Evolutionary conservation across 2,329 filamentous ascomycete genomes (phyloP).

Genomic region (Sporothrix curviconia): DNA sequence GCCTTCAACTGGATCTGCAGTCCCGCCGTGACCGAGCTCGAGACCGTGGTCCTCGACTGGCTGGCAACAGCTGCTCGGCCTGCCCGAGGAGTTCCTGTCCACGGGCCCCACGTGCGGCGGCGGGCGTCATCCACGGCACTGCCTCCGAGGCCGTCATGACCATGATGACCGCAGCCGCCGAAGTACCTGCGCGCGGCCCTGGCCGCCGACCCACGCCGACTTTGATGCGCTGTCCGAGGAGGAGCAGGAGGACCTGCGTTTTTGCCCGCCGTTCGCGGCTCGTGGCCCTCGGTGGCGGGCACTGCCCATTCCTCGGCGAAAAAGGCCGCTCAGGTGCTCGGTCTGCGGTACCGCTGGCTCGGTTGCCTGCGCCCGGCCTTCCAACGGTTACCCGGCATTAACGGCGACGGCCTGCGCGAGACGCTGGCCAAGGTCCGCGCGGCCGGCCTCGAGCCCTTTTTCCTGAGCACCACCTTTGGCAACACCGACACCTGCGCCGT

Average conservation of each 20-base stretch:
- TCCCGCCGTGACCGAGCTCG: slow-evolving; percentile 84
- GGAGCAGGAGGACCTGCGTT: slow-evolving; percentile 64
- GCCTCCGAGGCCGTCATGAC: slow-evolving; percentile 84
- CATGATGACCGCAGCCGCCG: slow-evolving; percentile 78
- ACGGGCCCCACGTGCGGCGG: slow-evolving; percentile 66
- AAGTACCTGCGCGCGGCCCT: slow-evolving; percentile 53
- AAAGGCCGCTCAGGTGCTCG: slow-evolving; percentile 80
- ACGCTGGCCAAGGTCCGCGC: slow-evolving; percentile 59
- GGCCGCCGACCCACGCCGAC: slow-evolving; percentile 32
- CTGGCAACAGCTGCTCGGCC: slow-evolving; percentile 65
- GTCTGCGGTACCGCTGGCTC: slow-evolving; percentile 70
- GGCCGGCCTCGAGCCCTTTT: slow-evolving; percentile 76
- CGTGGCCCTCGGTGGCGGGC: slow-evolving; percentile 72
- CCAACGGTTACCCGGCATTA: slow-evolving; percentile 65
- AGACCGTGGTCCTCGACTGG: slow-evolving; percentile 92
- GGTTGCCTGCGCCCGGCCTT: slow-evolving; percentile 57
- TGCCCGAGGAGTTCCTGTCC: slow-evolving; percentile 69
- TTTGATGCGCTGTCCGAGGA: slow-evolving; percentile 23
- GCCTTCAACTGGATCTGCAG: slow-evolving; percentile 98
- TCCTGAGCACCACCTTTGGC: slow-evolving; percentile 74
- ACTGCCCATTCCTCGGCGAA: slow-evolving; percentile 78
- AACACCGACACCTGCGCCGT: slow-evolving; percentile 84
- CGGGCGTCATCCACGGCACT: slow-evolving; percentile 88
- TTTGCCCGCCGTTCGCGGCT: slow-evolving; percentile 61
- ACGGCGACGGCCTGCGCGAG: slow-evolving; percentile 51